A percentile compares a stretch with the other conserved stretches of the same genome.
These are phyloP conservation scores for Glarea lozoyensis DNA, from an alignment of 495 filamentous ascomycete species.

Conservation along the genomic window DNA sequence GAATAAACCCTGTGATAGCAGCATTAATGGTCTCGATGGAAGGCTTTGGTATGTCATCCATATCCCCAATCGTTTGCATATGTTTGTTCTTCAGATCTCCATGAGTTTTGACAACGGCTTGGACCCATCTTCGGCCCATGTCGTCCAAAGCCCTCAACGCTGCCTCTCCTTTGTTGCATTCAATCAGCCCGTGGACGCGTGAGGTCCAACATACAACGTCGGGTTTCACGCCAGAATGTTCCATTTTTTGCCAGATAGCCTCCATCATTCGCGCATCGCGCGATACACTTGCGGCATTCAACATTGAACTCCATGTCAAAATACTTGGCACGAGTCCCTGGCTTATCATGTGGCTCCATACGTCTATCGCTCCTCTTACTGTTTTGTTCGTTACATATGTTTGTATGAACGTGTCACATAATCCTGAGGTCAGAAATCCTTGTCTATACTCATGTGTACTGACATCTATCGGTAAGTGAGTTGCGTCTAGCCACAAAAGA, in stretches of 20 bases:
- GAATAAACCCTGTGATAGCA: constrained; percentile 39
- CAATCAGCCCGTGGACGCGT: constrained; percentile 50
- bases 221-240: constrained; percentile 38
- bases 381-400: constrained; percentile 39
- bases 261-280: constrained; percentile 41
- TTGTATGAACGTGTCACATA: constrained; percentile 49
- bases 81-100: constrained; percentile 2
- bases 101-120: constrained; percentile 18
- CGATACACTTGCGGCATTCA: constrained; percentile 44
- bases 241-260: constrained; percentile 49
- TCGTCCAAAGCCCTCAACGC: constrained; percentile 50
- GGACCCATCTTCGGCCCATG: constrained; percentile 46
- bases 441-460: background rate
- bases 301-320: constrained; percentile 54
- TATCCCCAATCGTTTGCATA: constrained; percentile 17
- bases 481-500: constrained; percentile 12
- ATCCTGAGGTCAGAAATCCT: constrained; percentile 10
- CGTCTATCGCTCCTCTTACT: constrained; percentile 39
- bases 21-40: constrained; percentile 56
- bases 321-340: constrained; percentile 40
- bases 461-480: constrained; percentile 5
- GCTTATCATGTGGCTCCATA: constrained; percentile 50
- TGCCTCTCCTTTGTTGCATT: constrained; percentile 30
- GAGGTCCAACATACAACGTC: constrained; percentile 53
- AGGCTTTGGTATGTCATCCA: constrained; percentile 39